Evolutionary conservation across 2,329 filamentous ascomycete genomes (phyloP).

Genomic region (Calonectria crousiana): DNA sequence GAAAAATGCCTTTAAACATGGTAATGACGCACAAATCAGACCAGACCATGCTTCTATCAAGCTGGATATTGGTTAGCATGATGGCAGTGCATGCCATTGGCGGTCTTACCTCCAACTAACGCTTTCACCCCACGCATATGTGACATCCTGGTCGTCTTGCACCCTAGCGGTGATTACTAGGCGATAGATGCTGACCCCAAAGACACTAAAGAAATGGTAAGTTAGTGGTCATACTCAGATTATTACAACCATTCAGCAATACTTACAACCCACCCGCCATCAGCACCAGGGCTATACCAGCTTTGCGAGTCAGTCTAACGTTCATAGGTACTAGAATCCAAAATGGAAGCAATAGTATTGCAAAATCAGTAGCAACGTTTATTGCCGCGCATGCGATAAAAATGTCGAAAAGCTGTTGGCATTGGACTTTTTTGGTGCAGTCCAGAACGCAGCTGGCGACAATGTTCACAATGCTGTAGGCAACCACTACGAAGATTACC

Average conservation of each 20-base stretch:
- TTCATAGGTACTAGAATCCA: neutral
- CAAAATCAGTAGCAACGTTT: neutral
- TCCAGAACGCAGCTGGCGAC: neutral
- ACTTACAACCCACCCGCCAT: constrained; percentile 1
- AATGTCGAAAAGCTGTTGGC: neutral
- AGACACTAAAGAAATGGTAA: neutral
- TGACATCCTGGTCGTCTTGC: neutral
- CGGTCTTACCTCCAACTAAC: neutral
- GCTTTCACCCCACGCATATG: neutral
- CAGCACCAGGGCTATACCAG: neutral
- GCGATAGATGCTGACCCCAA: neutral
- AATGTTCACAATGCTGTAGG: neutral
- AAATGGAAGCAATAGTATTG: neutral
- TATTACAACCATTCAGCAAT: too few species aligned
- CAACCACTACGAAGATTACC: neutral
- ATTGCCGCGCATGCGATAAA: neutral
- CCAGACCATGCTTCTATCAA: neutral
- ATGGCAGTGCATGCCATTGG: neutral
- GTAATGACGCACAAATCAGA: neutral
- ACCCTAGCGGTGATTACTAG: neutral
- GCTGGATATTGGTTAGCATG: neutral
- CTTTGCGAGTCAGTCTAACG: neutral
- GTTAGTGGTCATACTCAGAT: neutral
- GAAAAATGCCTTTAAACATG: neutral
- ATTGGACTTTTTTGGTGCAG: neutral